Percentiles rank a stretch among this genome's conserved stretches.
Evolutionary conservation across 2,329 filamentous ascomycete species (phyloP).

Genomic region (Proliferodiscus dingleyae): DNA sequence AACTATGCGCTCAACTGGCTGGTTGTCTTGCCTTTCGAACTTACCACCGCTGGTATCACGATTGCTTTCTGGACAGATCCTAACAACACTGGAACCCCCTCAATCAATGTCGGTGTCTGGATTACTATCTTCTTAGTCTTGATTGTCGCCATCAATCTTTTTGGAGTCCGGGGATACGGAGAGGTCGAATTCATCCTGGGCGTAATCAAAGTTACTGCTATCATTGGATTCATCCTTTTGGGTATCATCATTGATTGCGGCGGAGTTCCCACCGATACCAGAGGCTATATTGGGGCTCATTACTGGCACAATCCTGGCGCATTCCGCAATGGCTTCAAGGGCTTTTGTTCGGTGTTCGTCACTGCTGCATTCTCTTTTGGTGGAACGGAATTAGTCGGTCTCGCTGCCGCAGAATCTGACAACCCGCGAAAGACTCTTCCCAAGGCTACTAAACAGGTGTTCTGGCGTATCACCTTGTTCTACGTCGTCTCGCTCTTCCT

Average conservation of each 20-base stretch:
- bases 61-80: constrained; percentile 71
- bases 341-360: constrained; percentile 73
- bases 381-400: constrained; percentile 70
- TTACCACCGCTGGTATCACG: constrained; percentile 79
- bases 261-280: constrained; percentile 34
- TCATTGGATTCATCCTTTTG: constrained; percentile 78
- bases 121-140: constrained; percentile 72
- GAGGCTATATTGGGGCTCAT: constrained; percentile 56
- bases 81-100: constrained; percentile 64
- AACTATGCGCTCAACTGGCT: constrained; percentile 89
- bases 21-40: constrained; percentile 74
- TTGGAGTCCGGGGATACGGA: constrained; percentile 80
- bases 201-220: constrained; percentile 75
- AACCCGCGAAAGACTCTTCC: constrained; percentile 78
- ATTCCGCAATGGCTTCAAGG: constrained; percentile 77
- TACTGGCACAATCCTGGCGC: constrained; percentile 81
- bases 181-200: constrained; percentile 86
- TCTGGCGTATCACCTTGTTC: constrained; percentile 85
- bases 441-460: constrained; percentile 86
- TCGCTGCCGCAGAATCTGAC: constrained; percentile 71
- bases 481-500: constrained; percentile 80
- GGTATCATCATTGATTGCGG: constrained; percentile 18
- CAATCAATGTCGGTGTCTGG: constrained; percentile 58
- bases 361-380: constrained; percentile 72
- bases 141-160: constrained; percentile 78